Conservation (phyloP, 306 rosid species). For the Cucurbita moschata region DNA sequence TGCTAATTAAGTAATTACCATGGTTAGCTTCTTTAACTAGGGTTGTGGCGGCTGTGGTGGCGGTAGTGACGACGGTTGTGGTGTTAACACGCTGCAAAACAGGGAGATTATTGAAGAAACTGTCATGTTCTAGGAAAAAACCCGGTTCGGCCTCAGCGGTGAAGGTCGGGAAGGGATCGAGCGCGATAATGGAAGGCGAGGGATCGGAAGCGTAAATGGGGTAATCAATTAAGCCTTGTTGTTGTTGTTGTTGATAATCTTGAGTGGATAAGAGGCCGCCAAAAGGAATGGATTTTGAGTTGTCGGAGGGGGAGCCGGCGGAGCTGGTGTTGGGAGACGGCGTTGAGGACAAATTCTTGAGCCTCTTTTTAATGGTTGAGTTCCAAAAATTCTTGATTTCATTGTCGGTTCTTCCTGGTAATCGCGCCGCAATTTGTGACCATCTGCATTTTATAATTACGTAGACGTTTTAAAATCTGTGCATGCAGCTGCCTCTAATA, state of each 20-base stretch:
- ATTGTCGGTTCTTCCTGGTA: constrained; percentile 87
- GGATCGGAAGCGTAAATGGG: constrained; percentile 35
- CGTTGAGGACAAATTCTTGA: constrained; percentile 48
- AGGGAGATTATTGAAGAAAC: constrained; percentile 33
- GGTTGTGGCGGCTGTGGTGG: too few species aligned
- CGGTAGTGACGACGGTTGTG: neutral
- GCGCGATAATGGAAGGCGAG: neutral
- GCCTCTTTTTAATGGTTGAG: constrained; percentile 81
- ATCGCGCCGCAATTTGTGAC: constrained; percentile 93
- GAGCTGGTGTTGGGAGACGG: constrained; percentile 45
- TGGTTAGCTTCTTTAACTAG: constrained; percentile 3
- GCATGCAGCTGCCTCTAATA: neutral
- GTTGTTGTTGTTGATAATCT: constrained; percentile 6
- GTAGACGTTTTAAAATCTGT: neutral
- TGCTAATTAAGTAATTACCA: constrained; percentile 1
- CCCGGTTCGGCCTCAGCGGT: constrained; percentile 1
- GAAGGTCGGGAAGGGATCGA: neutral
- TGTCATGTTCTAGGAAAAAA: constrained; percentile 30
- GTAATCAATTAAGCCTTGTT: constrained; percentile 12
- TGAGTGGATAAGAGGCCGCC: constrained; percentile 18
- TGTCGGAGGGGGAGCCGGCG: constrained; percentile 38
- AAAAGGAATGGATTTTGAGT: constrained; percentile 14
- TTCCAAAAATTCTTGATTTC: constrained; percentile 97
- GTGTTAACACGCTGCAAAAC: constrained; percentile 41
- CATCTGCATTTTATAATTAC: constrained; percentile 34